Evolutionary conservation across 148 eudicot genomes (phyloP).

Genomic region (Pharnaceum exiguum): DNA sequence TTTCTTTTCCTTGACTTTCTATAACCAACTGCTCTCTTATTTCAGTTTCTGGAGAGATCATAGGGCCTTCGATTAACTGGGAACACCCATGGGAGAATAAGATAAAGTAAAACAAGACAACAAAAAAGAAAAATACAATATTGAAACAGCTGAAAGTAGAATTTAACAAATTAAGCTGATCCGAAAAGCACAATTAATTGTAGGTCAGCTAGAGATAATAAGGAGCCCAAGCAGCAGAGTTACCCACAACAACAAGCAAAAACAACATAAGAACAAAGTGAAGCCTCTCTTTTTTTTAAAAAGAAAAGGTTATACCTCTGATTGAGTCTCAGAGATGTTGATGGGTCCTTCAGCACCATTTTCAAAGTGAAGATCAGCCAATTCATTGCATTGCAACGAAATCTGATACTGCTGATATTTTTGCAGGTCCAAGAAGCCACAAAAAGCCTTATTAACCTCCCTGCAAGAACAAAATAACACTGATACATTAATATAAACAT

Average conservation of each 20-base stretch:
- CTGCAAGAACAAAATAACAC: constrained; percentile 32
- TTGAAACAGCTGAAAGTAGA: constrained; percentile 9
- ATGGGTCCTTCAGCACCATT: constrained; percentile 16
- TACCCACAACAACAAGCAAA: neutral
- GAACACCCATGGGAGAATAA: neutral
- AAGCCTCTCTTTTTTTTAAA: neutral
- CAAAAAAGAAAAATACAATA: constrained; percentile 3
- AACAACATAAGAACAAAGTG: neutral
- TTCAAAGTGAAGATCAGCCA: constrained; percentile 7
- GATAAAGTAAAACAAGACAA: constrained; percentile 10
- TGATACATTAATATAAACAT: neutral
- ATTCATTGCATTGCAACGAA: constrained; percentile 20
- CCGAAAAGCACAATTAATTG: neutral
- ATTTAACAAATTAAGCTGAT: neutral
- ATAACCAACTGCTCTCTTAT: constrained; percentile 8
- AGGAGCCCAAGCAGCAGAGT: neutral
- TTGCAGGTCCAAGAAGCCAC: constrained; percentile 64
- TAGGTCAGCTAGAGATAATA: neutral
- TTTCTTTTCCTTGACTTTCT: constrained; percentile 7
- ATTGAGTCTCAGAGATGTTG: constrained; percentile 18
- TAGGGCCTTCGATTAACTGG: constrained; percentile 16
- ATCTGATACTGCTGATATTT: constrained; percentile 32
- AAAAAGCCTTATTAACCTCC: constrained; percentile 93
- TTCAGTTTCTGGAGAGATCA: constrained; percentile 17
- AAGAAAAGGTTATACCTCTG: constrained; percentile 23